phyloP scores from a whole-genome alignment of 1,284 basidiomycete species.

The Boletellus deceptivus region DNA sequence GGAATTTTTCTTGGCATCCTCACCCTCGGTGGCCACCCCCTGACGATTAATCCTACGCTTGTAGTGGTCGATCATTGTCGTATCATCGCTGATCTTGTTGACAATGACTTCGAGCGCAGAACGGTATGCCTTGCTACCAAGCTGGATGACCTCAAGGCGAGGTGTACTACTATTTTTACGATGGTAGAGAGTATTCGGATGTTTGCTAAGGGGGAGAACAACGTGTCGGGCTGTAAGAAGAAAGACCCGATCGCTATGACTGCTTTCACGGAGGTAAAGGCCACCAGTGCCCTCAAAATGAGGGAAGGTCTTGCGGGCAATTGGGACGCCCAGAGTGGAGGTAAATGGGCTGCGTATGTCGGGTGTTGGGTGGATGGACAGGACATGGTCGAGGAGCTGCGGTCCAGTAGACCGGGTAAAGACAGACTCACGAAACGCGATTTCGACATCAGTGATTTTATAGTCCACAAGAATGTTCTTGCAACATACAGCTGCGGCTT shows the following conservation, averaged over 20 bases:
- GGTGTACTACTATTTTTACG: conserved; percentile 5
- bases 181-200: conserved; percentile 18
- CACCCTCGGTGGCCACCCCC: background rate
- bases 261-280: conserved; percentile 32
- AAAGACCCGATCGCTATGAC: conserved; percentile 19
- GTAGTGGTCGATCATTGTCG: too few relatives aligned
- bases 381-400: conserved; percentile 24
- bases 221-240: conserved; percentile 33
- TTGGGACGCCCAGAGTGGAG: conserved; percentile 34
- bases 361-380: conserved; percentile 19
- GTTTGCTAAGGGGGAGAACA: conserved; percentile 13
- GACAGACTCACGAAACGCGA: conserved; percentile 2
- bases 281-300: conserved; percentile 32
- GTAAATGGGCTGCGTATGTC: conserved; percentile 34
- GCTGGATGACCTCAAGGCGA: conserved; percentile 19
- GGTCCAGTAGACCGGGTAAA: conserved; percentile 24
- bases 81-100: background rate
- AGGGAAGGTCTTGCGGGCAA: conserved; percentile 26
- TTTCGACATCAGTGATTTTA: conserved; percentile 13
- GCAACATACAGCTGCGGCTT: conserved; percentile 26
- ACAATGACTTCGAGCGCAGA: background rate
- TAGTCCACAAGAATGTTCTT: conserved; percentile 19
- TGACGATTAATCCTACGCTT: too few relatives aligned
- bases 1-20: conserved; percentile 7
- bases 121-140: conserved; percentile 19